Base-by-base conservation (phyloP, 2,329 filamentous ascomycete species). In the Grosmannia huntii region DNA sequence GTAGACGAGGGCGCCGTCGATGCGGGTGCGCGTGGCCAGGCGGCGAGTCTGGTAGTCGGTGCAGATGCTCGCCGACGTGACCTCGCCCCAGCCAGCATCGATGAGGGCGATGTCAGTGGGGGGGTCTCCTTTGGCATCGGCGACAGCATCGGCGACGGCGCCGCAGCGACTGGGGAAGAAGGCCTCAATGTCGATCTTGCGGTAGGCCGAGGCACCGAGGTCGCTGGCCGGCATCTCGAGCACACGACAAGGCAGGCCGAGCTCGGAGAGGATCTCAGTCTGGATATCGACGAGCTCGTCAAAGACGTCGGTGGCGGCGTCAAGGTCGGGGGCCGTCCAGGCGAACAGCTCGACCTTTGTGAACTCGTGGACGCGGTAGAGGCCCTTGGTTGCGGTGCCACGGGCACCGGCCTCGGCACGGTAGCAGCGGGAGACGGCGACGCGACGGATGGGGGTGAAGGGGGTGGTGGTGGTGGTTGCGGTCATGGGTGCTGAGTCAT, bases 321-420 rank as follows among this genome's bases (percentile, higher is more conserved):
- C 68, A 2, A 66, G 59, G 57, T 82, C 77, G 1, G 88, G 83
- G 33, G 78, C 66, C 5, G 89, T 87, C 94, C 94, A 99, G 0
- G 87, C 90, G 69, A 99, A 97, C 77, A 99, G 85, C 72, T 99
- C 94, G 0, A 99, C 92, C 70, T 99, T 99, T 31, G 90, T 96
- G 72, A 99, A 99, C 72, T 99, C 94, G 72, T 99, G 94, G 4
- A 99, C 94, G 31, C 94, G 86, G 73, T 97, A 99, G 1, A 99
- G 75, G 5, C 94, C 94, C 73, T 96, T 96, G 1, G 91, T 96
- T 65, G 94, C 89, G 27, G 87, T 85, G 33, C 94, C 94, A 46
- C 92, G 80, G 0, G 90, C 89, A 36, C 94, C 94, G 0, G 94
- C 94, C 73, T 99, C 94, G 51, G 94, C 94, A 56, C 94, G 87